Conservation (phyloP, 192 early-diverging fungal species). For the Backusella parvicylindrica region DNA sequence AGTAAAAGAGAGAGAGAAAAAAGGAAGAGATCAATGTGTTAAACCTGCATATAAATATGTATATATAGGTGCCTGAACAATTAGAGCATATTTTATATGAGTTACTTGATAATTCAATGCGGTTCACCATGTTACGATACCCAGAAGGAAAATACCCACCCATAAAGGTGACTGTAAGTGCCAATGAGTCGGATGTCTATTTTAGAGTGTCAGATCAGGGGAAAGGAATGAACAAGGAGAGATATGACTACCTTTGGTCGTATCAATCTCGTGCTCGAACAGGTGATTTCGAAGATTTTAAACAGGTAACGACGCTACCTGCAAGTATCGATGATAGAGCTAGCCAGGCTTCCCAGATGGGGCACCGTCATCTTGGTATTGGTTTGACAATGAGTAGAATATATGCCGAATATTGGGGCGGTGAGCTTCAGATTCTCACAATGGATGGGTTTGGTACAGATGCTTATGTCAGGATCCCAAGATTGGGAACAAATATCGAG, state of each 20-base stretch:
- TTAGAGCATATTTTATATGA: constrained; percentile 94
- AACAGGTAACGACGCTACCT: constrained; percentile 72
- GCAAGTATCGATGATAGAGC: constrained; percentile 55
- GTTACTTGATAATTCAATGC: constrained; percentile 84
- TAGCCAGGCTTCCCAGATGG: constrained; percentile 17
- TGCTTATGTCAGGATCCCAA: constrained; percentile 78
- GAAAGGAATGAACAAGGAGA: constrained; percentile 71
- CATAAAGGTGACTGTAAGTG: constrained; percentile 81
- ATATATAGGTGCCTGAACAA: constrained; percentile 64
- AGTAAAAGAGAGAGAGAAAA: not conserved
- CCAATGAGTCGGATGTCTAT: constrained; percentile 67
- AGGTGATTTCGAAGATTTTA: constrained; percentile 61
- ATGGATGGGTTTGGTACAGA: constrained; percentile 93
- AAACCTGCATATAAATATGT: not conserved
- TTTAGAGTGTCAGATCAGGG: constrained; percentile 95
- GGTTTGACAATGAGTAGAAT: constrained; percentile 88
- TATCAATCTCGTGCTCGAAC: constrained; percentile 16
- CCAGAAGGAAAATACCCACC: constrained; percentile 55
- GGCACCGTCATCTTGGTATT: constrained; percentile 63
- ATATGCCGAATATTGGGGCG: constrained; percentile 97
- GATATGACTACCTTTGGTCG: constrained; percentile 77
- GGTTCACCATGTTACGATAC: constrained; percentile 61
- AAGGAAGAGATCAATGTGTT: not conserved
- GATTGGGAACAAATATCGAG: constrained; percentile 67
- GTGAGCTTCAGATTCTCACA: constrained; percentile 70